Percentiles rank a stretch among this genome's conserved stretches.
These are phyloP conservation scores for thale cress (Arabidopsis thaliana) DNA, from an alignment of 345 rosid genomes.

Conservation along the genomic window TAIR10.1 NC_003070.9:12462001-12462500, in stretches of 20 bases:
- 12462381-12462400: not conserved
- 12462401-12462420: conserved; percentile 18
- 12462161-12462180: conserved; percentile 97
- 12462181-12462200: conserved; percentile 94
- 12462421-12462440: conserved; percentile 53
- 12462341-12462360: conserved; percentile 96
- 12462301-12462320: conserved; percentile 96
- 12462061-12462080: conserved; percentile 94
- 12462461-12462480: conserved; percentile 87
- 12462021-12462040: conserved; percentile 94
- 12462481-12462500: conserved; percentile 81
- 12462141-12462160: conserved; percentile 93
- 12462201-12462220: conserved; percentile 95
- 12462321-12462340: conserved; percentile 88
- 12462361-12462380: conserved; percentile 51
- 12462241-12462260: conserved; percentile 96
- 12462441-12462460: conserved; percentile 90
- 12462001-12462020: conserved; percentile 73
- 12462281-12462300: conserved; percentile 93
- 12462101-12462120: conserved; percentile 91
- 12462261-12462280: conserved; percentile 95
- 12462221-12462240: conserved; percentile 94
- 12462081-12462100: conserved; percentile 97
- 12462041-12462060: conserved; percentile 97
- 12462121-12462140: conserved; percentile 95